phyloP scores from a whole-genome alignment of 2,329 filamentous ascomycete genomes.

The Arachnomyces sp. region DNA sequence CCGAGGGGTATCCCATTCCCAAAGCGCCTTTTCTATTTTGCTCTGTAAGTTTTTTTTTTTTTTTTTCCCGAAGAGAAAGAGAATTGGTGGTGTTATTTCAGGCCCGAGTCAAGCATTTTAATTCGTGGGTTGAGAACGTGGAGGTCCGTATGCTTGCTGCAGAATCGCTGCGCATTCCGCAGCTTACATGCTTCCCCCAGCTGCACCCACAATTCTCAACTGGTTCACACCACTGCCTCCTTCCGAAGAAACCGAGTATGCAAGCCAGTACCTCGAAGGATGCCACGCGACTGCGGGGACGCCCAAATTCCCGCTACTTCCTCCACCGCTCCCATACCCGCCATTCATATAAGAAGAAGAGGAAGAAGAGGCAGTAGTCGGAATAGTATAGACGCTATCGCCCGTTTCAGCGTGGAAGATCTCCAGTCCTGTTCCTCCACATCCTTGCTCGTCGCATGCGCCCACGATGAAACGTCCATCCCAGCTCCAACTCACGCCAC shows the following conservation, averaged over 20 bases:
- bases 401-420: conserved; percentile 45
- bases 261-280: conserved; percentile 43
- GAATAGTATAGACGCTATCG: conserved; percentile 41
- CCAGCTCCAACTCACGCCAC: conserved; percentile 44
- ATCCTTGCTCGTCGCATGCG: conserved; percentile 40
- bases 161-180: neutral
- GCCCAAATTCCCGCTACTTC: conserved; percentile 21
- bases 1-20: no score
- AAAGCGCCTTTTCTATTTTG: no score
- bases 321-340: neutral
- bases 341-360: conserved; percentile 16
- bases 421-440: conserved; percentile 37
- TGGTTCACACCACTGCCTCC: conserved; percentile 33
- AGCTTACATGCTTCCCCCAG: conserved; percentile 29
- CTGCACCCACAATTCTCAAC: conserved; percentile 43
- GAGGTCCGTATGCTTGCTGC: no score
- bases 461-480: conserved; percentile 43
- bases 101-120: no score
- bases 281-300: conserved; percentile 45
- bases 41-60: no score
- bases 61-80: no score
- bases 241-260: conserved; percentile 40
- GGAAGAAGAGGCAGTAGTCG: conserved; percentile 15
- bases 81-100: no score
- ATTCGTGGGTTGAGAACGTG: no score